These are phyloP conservation scores for Colletotrichum sp. DNA, from an alignment of 2,329 filamentous ascomycete genomes.

Conservation along the genomic window DNA sequence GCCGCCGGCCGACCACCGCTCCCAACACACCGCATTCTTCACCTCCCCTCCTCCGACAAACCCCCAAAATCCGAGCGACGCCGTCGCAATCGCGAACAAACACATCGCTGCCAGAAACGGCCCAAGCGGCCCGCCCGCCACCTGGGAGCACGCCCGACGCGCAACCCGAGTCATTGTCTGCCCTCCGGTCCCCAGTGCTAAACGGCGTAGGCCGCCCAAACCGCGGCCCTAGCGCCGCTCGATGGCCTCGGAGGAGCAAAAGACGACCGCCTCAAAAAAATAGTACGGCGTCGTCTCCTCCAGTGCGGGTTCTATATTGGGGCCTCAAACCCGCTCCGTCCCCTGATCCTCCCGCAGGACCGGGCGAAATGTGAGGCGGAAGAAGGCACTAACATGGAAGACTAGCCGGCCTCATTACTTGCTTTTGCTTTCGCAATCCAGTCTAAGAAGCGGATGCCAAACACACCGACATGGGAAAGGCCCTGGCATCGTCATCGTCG, in stretches of 20 bases:
- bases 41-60: background rate
- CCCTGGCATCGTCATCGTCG: background rate
- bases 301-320: background rate
- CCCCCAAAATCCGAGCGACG: background rate
- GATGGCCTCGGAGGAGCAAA: background rate
- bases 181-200: background rate
- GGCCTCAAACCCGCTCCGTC: background rate
- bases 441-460: background rate
- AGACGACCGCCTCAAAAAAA: background rate
- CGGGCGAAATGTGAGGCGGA: background rate
- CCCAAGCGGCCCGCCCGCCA: background rate
- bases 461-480: background rate
- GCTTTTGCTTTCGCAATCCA: background rate
- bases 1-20: background rate
- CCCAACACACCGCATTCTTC: background rate
- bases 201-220: background rate
- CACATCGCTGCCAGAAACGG: background rate
- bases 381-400: background rate
- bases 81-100: background rate
- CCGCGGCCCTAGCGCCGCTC: background rate
- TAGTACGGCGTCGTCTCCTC: background rate
- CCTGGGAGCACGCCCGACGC: background rate
- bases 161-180: background rate
- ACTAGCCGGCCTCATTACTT: background rate
- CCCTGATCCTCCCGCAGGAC: background rate